phyloP scores from a whole-genome alignment of 805 yeast genomes.

The Yarrowia bubula region DNA sequence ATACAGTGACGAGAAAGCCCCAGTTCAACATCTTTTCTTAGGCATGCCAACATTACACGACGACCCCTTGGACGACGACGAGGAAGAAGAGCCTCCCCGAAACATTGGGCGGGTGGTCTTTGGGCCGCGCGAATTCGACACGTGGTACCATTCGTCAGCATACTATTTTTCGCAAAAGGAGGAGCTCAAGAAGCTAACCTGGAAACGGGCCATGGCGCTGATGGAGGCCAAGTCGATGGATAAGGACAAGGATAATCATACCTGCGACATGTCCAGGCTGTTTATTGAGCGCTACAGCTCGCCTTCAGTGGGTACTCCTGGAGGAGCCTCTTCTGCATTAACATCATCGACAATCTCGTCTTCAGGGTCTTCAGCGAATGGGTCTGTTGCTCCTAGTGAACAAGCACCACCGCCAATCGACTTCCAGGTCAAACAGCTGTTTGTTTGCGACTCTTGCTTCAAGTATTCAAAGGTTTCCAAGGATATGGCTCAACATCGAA shows the following conservation, averaged over 20 bases:
- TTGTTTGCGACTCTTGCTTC: constrained; percentile 81
- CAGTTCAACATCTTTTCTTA: no score
- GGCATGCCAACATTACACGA: constrained; percentile 9
- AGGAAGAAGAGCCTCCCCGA: constrained; percentile 35
- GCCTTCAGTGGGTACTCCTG: not conserved
- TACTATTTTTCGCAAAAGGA: constrained; percentile 51
- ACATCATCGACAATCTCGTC: not conserved
- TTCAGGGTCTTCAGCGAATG: constrained; percentile 2
- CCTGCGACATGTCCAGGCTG: constrained; percentile 10
- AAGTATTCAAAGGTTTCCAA: constrained; percentile 58
- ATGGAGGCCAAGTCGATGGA: constrained; percentile 44
- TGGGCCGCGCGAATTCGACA: constrained; percentile 65
- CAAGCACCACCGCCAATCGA: not conserved
- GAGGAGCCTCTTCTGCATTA: not conserved
- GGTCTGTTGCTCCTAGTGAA: constrained; percentile 4
- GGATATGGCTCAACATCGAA: constrained; percentile 51
- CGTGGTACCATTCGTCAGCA: constrained; percentile 89
- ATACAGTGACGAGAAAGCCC: not conserved
- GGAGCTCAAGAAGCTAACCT: constrained; percentile 24
- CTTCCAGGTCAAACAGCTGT: constrained; percentile 46
- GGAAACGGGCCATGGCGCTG: constrained; percentile 35
- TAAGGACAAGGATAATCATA: constrained; percentile 25
- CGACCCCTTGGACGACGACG: constrained; percentile 19
- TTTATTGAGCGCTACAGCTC: constrained; percentile 13
- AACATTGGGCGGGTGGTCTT: constrained; percentile 66